Conservation (phyloP, 2,329 filamentous ascomycete genomes). For the Biscogniauxia marginata region DNA sequence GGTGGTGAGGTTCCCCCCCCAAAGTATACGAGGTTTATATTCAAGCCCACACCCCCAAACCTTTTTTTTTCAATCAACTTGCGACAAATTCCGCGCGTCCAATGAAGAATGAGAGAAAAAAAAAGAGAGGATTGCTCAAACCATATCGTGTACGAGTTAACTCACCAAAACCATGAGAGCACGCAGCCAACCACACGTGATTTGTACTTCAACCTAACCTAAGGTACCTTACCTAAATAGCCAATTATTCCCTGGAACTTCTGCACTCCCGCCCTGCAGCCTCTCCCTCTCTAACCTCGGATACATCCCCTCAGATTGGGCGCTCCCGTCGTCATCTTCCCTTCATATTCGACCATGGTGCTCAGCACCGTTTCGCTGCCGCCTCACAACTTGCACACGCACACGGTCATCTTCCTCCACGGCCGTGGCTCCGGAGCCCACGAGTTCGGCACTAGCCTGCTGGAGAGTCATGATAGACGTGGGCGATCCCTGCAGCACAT, state of each 20-base stretch:
- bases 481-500: constrained; percentile 35
- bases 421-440: constrained; percentile 39
- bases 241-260: not conserved
- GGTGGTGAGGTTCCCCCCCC: not conserved
- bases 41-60: not conserved
- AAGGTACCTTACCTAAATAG: not conserved
- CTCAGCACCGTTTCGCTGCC: constrained; percentile 7
- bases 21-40: not conserved
- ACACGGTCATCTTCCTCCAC: constrained; percentile 45
- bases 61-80: not conserved
- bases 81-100: not conserved
- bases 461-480: constrained; percentile 30
- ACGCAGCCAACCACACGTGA: not conserved
- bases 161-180: not conserved
- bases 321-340: too few relatives aligned
- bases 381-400: constrained; percentile 29
- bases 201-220: not conserved
- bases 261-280: not conserved
- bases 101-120: not conserved
- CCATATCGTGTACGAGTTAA: not conserved
- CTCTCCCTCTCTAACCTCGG: not conserved
- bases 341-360: constrained; percentile 12
- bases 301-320: not conserved
- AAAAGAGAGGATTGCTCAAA: not conserved
- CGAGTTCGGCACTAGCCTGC: constrained; percentile 34